Conservation (phyloP, 2,329 filamentous ascomycete genomes). For the Penicillium sp. region DNA sequence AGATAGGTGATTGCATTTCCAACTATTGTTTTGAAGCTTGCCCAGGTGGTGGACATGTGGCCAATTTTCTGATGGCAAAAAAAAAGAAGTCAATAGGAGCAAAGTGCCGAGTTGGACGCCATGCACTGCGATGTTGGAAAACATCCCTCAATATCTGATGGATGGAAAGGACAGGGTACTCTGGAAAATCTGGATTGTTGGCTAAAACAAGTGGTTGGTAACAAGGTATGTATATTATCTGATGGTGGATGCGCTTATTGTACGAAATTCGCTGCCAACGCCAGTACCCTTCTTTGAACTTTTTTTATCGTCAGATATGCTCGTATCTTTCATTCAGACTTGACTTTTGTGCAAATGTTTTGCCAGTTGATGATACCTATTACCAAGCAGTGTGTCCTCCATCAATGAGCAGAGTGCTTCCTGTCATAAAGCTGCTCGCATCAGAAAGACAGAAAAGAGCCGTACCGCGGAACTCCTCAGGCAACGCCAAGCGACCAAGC, state of each 20-base stretch:
- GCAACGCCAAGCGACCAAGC: conserved; percentile 53
- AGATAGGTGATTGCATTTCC: neutral
- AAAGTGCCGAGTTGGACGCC: neutral
- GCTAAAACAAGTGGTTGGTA: neutral
- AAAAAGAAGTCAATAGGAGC: neutral
- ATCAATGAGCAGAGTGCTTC: conserved; percentile 66
- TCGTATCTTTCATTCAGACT: neutral
- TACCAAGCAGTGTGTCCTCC: conserved; percentile 61
- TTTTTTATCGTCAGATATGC: neutral
- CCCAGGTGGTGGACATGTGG: neutral
- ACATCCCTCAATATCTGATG: neutral
- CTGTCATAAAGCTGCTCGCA: conserved; percentile 69
- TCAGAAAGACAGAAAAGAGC: conserved; percentile 67
- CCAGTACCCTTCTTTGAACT: neutral
- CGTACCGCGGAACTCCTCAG: conserved; percentile 62
- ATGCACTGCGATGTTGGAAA: neutral
- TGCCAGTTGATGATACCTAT: neutral
- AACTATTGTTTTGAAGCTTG: neutral
- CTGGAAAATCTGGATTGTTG: neutral
- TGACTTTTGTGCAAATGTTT: neutral
- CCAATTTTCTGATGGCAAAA: neutral
- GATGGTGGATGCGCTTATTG: neutral
- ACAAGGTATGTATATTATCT: neutral
- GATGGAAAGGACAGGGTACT: neutral
- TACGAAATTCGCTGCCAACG: neutral